Conservation (phyloP, 345 rosid genomes). For the Nephelium lappaceum region DNA sequence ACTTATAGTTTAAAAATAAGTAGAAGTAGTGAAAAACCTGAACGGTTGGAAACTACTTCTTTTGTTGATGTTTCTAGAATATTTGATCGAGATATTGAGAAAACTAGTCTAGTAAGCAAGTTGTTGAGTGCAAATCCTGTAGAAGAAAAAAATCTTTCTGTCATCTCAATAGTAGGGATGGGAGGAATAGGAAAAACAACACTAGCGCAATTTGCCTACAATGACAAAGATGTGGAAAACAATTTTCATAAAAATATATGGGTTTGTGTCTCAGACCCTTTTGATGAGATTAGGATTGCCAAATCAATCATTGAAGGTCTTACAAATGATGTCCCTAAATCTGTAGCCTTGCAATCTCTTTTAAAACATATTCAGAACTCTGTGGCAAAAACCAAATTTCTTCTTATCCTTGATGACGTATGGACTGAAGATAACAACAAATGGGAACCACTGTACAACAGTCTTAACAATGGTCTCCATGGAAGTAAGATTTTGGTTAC, state of each 20-base stretch:
- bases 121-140: background rate
- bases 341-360: background rate
- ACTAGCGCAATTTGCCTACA: background rate
- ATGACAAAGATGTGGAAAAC: background rate
- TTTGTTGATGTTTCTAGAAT: background rate
- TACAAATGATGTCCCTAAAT: background rate
- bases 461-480: background rate
- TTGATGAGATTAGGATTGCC: constrained; percentile 1
- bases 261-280: background rate
- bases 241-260: constrained; percentile 3
- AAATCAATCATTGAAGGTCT: constrained; percentile 23
- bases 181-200: background rate
- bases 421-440: constrained; percentile 14
- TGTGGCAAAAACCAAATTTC: background rate
- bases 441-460: background rate
- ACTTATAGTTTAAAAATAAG: fast-evolving
- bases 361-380: background rate
- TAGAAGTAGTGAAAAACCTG: background rate
- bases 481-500: constrained; percentile 19
- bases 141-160: background rate
- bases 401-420: constrained; percentile 31
- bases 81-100: background rate
- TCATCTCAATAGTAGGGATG: constrained; percentile 6
- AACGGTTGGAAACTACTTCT: background rate
- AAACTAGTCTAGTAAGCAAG: background rate